These are phyloP conservation scores for Daucus carota DNA, from an alignment of 129 eudicot species.

Conservation along the genomic window DNA sequence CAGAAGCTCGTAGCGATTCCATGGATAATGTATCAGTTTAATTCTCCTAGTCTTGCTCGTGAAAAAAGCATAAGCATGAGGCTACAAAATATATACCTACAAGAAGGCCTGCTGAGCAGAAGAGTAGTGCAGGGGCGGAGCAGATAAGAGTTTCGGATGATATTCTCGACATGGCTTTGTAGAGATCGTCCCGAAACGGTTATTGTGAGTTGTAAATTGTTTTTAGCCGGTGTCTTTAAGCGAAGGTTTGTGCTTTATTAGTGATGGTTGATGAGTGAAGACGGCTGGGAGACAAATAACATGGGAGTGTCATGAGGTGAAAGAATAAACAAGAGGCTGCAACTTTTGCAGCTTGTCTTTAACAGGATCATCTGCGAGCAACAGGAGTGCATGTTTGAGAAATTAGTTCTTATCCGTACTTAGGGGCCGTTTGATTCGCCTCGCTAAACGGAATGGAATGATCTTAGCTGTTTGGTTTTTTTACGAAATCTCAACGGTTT, in stretches of 20 bases:
- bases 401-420: too few relatives aligned
- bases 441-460: too few relatives aligned
- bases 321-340: background rate
- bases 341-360: background rate
- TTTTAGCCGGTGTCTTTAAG: background rate
- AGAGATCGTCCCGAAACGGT: background rate
- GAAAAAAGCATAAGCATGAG: background rate
- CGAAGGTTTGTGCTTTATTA: background rate
- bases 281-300: background rate
- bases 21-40: slow-evolving; percentile 54
- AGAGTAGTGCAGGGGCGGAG: background rate
- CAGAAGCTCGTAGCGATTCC: slow-evolving; percentile 50
- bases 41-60: slow-evolving; percentile 42
- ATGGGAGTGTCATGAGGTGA: background rate
- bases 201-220: background rate
- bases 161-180: background rate
- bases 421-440: too few relatives aligned
- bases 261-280: background rate
- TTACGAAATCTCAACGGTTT: too few relatives aligned
- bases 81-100: background rate
- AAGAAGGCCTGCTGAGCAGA: background rate
- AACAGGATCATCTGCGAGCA: background rate
- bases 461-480: too few relatives aligned
- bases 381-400: background rate
- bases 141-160: background rate